Base-by-base conservation (phyloP, 2,329 filamentous ascomycete genomes). In the Ilyonectria destructans region DNA sequence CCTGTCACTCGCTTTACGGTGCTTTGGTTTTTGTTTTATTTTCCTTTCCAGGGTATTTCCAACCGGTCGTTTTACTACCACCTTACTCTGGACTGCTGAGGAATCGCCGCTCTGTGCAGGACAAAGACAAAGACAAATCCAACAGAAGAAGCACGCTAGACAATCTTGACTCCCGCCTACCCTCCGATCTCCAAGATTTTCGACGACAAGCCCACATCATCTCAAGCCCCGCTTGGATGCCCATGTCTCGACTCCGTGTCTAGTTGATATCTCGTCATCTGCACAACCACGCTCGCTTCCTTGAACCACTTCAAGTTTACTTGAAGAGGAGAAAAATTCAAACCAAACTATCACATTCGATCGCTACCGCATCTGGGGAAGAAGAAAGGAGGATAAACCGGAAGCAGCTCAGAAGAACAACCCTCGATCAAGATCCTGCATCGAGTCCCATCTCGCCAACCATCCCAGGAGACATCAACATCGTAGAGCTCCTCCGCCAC, bases 1-100 rank as follows among this genome's bases (percentile, higher is more conserved):
- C 90, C 89, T 90, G 89, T 91, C 90, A 90, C 89, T 92, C 90
- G 90, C 90, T 92, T 90, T 84, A 82, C 80, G 81, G 81, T 85
- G 80, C 83, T 85, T 85, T 82, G 73, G 62, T 73, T 81, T 81
- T 80, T 83, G 83, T 83, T 82, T 81, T 80, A 80, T 80, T 76
- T 77, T 81, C 77, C 77, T 77, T 77, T 79, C 64, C 61, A 68
- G 69, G 68, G 55, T 67, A 69, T 67, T 67, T 66, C 51, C 35
- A 63, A 60, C 64, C 73, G 59, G 70, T 71, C 64, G 65, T 61
- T 74, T 67, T 61, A 37, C 65, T 19, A 40, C 37, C 15, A 43
- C 65, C 48, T 46, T 26, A 48, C 54, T 71, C 68, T 55, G 65
- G 61, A 74, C 58, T 61, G 63, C 55, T 60, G 56, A 68, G 69